These are phyloP conservation scores for Plasmodium gonderi DNA, from an alignment of 169 alveolate genomes.

Conservation along the genomic window DNA sequence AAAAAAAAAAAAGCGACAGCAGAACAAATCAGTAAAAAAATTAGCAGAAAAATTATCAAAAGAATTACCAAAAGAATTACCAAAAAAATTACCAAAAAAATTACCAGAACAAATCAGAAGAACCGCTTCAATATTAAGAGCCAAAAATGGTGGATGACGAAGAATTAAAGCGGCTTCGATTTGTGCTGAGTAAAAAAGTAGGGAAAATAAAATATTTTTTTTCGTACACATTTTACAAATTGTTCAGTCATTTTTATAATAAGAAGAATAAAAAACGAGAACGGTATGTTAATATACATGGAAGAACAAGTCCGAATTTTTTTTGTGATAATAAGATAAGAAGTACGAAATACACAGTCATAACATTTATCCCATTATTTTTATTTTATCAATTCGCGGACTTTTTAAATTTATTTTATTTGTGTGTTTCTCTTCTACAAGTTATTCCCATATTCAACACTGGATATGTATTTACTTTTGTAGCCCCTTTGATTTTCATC, in stretches of 20 bases:
- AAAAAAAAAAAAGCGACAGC: too few species aligned
- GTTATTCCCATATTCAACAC: conserved; percentile 92
- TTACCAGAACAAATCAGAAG: not conserved
- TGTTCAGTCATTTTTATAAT: conserved; percentile 76
- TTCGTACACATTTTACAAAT: conserved; percentile 31
- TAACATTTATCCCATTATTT: conserved; percentile 93
- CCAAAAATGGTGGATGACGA: conserved; percentile 66
- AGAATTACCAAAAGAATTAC: too few species aligned
- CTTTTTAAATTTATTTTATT: conserved; percentile 95
- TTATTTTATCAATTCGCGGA: conserved; percentile 93
- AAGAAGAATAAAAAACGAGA: conserved; percentile 77
- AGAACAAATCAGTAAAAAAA: too few species aligned
- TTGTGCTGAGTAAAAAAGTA: conserved; percentile 33
- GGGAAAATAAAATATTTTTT: conserved; percentile 60
- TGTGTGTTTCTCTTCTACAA: conserved; percentile 93
- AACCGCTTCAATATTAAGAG: not conserved
- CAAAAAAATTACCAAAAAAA: too few species aligned
- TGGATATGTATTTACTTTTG: conserved; percentile 95
- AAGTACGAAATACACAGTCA: conserved; percentile 91
- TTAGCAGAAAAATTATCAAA: too few species aligned
- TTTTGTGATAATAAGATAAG: conserved; percentile 88
- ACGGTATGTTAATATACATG: conserved; percentile 81
- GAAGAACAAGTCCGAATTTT: conserved; percentile 83
- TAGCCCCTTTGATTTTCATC: conserved; percentile 96
- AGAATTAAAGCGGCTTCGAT: conserved; percentile 40